Percentiles rank a stretch among this genome's conserved stretches.
Evolutionary conservation across 768 basidiomycete species (phyloP).

Genomic region (Tulasnella sp.): DNA sequence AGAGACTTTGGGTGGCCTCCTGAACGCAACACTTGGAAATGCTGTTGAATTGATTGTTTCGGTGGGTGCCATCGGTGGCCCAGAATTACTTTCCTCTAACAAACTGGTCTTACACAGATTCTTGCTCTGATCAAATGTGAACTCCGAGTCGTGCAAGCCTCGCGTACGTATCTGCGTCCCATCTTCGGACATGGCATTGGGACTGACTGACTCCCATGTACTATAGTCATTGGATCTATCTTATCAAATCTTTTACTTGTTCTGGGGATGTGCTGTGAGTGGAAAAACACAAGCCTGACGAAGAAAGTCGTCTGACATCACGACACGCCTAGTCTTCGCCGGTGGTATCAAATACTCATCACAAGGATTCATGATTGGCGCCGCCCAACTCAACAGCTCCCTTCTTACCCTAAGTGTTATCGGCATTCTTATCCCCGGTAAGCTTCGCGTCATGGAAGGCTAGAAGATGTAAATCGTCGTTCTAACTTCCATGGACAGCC

Average conservation of each 20-base stretch:
- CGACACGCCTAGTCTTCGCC: conserved; percentile 42
- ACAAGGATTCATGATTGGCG: conserved; percentile 67
- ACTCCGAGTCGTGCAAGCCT: conserved; percentile 67
- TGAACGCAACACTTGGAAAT: conserved; percentile 52
- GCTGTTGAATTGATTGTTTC: conserved; percentile 55
- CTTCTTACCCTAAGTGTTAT: conserved; percentile 69
- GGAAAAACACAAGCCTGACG: neutral
- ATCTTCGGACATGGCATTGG: neutral
- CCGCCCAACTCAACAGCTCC: conserved; percentile 66
- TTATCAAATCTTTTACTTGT: conserved; percentile 63
- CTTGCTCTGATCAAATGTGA: conserved; percentile 78
- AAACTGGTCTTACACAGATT: conserved; percentile 36
- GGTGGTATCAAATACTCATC: conserved; percentile 69
- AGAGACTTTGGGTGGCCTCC: conserved; percentile 68
- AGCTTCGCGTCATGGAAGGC: neutral
- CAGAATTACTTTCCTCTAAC: neutral
- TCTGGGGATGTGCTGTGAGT: conserved; percentile 65
- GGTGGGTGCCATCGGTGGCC: conserved; percentile 35
- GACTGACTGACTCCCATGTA: neutral
- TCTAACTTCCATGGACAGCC: conserved; percentile 29
- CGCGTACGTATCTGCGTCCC: conserved; percentile 34
- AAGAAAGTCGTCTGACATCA: no score
- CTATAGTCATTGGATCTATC: conserved; percentile 68
- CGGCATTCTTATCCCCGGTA: conserved; percentile 54
- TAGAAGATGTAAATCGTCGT: neutral